These are phyloP conservation scores for Helichrysum umbraculigerum DNA, from an alignment of 129 eudicot genomes.

Conservation along the genomic window DNA sequence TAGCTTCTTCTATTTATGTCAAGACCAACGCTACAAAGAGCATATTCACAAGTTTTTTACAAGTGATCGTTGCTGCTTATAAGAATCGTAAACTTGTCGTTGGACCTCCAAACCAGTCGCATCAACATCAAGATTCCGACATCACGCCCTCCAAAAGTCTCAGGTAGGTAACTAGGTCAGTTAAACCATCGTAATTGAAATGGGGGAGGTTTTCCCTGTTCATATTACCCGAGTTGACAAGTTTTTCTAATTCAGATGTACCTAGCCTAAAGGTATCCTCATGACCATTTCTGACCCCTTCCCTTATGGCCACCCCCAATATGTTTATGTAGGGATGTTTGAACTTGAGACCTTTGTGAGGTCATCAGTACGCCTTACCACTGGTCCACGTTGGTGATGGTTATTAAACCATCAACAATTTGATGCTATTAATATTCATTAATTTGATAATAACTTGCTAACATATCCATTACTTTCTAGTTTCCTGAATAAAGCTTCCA, in stretches of 20 bases:
- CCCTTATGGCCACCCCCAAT: too few relatives aligned
- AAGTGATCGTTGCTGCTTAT: constrained; percentile 29
- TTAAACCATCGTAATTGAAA: background rate
- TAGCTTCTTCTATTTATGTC: constrained; percentile 57
- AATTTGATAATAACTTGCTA: background rate
- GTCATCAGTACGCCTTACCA: too few relatives aligned
- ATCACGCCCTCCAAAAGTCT: constrained; percentile 12
- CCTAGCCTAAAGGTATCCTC: too few relatives aligned
- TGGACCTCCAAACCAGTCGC: constrained; percentile 5
- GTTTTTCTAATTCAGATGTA: too few relatives aligned
- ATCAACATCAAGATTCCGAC: background rate
- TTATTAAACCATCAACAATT: too few relatives aligned
- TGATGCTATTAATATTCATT: too few relatives aligned
- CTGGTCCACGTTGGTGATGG: too few relatives aligned
- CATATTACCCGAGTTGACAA: too few relatives aligned
- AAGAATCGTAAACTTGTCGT: constrained; percentile 15
- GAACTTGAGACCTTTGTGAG: too few relatives aligned
- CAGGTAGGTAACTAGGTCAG: constrained; percentile 1
- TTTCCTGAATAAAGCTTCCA: constrained; percentile 45
- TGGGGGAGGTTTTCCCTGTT: too few relatives aligned
- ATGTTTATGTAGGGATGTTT: too few relatives aligned
- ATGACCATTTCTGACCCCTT: too few relatives aligned
- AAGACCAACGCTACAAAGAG: constrained; percentile 33
- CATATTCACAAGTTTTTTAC: constrained; percentile 20
- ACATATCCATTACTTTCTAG: constrained; percentile 9